Conservation (phyloP, 306 rosid species). For the Cucurbita maxima region DNA sequence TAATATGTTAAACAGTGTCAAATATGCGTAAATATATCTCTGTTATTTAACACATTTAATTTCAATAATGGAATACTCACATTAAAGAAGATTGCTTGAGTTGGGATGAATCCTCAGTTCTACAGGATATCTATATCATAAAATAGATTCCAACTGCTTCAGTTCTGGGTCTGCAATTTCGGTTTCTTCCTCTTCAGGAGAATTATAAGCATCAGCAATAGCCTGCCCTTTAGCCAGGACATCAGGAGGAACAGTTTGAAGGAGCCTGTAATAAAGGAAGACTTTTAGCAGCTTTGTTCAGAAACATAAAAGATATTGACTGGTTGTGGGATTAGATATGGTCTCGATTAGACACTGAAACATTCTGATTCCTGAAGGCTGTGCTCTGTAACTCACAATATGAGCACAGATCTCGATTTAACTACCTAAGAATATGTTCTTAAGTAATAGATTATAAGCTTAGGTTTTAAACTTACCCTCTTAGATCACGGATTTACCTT, state of each 20-base stretch:
- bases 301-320: neutral
- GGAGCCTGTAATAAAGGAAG: constrained; percentile 49
- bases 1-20: neutral
- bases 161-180: constrained; percentile 41
- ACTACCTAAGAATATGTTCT: neutral
- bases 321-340: neutral
- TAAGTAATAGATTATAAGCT: neutral
- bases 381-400: too few relatives aligned
- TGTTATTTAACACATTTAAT: neutral
- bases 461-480: neutral
- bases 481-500: neutral
- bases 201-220: constrained; percentile 63
- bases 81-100: neutral
- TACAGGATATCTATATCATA: constrained; percentile 17
- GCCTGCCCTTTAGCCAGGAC: constrained; percentile 60
- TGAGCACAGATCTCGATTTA: neutral
- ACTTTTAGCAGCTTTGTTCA: constrained; percentile 1
- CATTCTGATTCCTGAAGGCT: neutral
- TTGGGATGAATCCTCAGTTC: neutral
- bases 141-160: constrained; percentile 57
- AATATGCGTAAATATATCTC: neutral
- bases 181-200: constrained; percentile 26
- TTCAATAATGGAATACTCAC: neutral
- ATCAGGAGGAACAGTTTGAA: constrained; percentile 72
- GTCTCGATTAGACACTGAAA: neutral